Base-by-base conservation (phyloP, 2,329 filamentous ascomycete species). In the Fusarium miscanthi region DNA sequence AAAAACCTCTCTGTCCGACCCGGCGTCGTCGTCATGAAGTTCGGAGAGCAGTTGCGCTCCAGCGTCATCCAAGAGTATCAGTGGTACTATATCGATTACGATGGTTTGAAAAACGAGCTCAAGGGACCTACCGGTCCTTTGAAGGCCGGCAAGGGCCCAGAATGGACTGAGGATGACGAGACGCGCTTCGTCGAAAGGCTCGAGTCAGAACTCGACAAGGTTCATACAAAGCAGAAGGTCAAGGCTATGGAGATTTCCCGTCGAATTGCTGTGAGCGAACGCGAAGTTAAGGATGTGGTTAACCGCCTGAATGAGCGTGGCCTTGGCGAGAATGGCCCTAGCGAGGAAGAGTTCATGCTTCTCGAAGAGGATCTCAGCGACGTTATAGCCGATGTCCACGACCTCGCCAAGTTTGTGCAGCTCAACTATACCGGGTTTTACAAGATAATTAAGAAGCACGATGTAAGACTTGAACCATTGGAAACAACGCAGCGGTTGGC, bases 391-490 rank as follows among this genome's bases (percentile, higher is more conserved):
- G 95, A 99, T 79, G 96, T 99, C 27, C 95, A 99, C 83, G 96
- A 99, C 79, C 88, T 99, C 67, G 95, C 96, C 82, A 98, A 98
- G 84, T 99, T 97, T 81, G 97, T 97, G 11, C 95, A 98, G 85
- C 85, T 99, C 80, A 99, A 99, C 84, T 99, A 99, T 81, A 98
- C 95, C 1, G 96, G 96, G 9, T 99, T 99, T 81, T 97, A 98
- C 86, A 99, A 99, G 87, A 99, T 99, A 73, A 97, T 99, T 83
- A 99, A 99, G 88, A 99, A 99, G 87, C 96, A 99, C 82, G 96
- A 98, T 84, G 93, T 95, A 83, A 76, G 92, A 71, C 41, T 31
- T 54, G 27, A 16, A 19, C 21, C 10, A 43, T 58, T 41, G 23
- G n/a, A 21, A 12, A 13, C 41, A 48, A 38, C 45, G 21, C 19